A percentile compares a stretch with the other conserved stretches of the same genome.
Evolutionary conservation across 345 rosid genomes (phyloP).

Genomic region (Gossypium ekmanianum): DNA sequence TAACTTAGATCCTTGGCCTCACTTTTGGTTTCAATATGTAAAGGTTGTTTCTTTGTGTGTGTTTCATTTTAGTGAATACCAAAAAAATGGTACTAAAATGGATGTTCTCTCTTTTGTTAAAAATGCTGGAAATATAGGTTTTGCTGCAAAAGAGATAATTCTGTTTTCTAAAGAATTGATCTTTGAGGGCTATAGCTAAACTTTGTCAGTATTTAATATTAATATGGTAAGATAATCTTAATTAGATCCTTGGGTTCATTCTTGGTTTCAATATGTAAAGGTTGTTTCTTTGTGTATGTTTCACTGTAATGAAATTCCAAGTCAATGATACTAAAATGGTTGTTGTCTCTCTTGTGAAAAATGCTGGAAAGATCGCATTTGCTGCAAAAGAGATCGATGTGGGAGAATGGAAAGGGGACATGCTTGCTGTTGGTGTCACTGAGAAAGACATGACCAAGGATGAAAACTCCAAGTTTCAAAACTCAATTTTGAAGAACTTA

Average conservation of each 20-base stretch:
- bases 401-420: conserved; percentile 85
- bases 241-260: not conserved
- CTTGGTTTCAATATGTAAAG: not conserved
- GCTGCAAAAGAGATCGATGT: conserved; percentile 72
- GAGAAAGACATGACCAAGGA: conserved; percentile 75
- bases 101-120: not conserved
- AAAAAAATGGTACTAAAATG: not conserved
- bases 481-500: conserved; percentile 64
- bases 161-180: not conserved
- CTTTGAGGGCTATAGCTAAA: not conserved
- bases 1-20: not conserved
- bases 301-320: not conserved
- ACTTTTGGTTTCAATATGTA: not conserved
- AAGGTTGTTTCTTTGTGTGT: not conserved
- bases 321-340: conserved; percentile 1
- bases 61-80: conserved; percentile 5
- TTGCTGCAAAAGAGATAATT: too few relatives aligned
- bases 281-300: not conserved
- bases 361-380: conserved; percentile 52
- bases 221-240: not conserved
- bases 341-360: conserved; percentile 20
- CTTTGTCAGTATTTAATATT: not conserved
- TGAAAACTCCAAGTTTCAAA: conserved; percentile 56
- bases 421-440: conserved; percentile 79
- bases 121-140: not conserved